Evolutionary conservation across 768 basidiomycete genomes (phyloP).

Genomic region (Phlebiopsis gigantea): DNA sequence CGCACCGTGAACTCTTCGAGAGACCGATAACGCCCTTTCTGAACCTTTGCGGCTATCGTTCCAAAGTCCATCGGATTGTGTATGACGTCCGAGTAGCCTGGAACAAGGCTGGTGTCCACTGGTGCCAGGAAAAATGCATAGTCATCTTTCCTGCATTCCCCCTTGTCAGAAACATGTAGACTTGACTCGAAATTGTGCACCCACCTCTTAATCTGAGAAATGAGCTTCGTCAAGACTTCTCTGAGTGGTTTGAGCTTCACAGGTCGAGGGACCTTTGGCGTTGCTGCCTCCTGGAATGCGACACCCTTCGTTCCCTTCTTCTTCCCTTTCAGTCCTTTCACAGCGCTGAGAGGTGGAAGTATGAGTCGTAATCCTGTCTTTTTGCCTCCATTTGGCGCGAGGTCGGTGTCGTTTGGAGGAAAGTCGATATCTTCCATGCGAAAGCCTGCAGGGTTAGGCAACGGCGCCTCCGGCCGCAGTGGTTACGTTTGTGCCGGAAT

Average conservation of each 20-base stretch:
- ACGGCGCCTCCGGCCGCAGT: background rate
- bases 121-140: slow-evolving; percentile 79
- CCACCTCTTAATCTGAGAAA: slow-evolving; percentile 73
- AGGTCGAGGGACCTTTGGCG: slow-evolving; percentile 44
- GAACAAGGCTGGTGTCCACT: slow-evolving; percentile 55
- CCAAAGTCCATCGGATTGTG: slow-evolving; percentile 91
- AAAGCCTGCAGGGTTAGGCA: slow-evolving; percentile 17
- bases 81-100: slow-evolving; percentile 63
- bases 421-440: slow-evolving; percentile 16
- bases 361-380: slow-evolving; percentile 57
- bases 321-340: slow-evolving; percentile 50
- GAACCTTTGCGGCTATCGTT: slow-evolving; percentile 77
- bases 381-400: slow-evolving; percentile 21
- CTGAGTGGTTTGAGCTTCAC: slow-evolving; percentile 75
- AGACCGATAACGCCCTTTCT: slow-evolving; percentile 69
- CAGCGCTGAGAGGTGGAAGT: slow-evolving; percentile 58
- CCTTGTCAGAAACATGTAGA: slow-evolving; percentile 2
- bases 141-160: slow-evolving; percentile 62
- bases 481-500: background rate
- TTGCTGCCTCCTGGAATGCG: slow-evolving; percentile 20
- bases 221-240: slow-evolving; percentile 64
- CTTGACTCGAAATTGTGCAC: slow-evolving; percentile 11
- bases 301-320: slow-evolving; percentile 36
- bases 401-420: slow-evolving; percentile 24
- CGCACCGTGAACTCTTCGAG: slow-evolving; percentile 76